Conservation (phyloP, 73 alveolate genomes). For the Tetrahymena elliotti region DNA sequence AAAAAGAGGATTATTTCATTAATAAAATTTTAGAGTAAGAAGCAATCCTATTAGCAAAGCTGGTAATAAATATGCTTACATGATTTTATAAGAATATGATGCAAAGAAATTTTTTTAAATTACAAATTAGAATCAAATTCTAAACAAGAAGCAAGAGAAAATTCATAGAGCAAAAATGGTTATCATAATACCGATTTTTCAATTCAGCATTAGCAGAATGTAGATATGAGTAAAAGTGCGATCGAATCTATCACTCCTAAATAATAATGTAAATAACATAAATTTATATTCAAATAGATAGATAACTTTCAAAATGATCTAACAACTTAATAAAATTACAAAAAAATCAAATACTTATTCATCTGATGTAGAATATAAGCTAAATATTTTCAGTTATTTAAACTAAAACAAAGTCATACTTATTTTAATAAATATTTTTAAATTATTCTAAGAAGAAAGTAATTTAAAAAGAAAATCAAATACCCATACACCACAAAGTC, state of each 20-base stretch:
- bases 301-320: no score
- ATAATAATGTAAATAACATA: neutral
- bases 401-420: no score
- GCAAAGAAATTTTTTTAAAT: neutral
- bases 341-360: no score
- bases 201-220: neutral
- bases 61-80: neutral
- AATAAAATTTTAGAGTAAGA: neutral
- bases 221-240: neutral
- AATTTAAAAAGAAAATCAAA: neutral
- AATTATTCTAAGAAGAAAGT: neutral
- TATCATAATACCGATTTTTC: neutral
- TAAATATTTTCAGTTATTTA: no score
- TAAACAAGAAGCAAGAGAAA: neutral
- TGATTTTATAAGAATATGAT: neutral
- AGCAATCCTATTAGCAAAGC: neutral
- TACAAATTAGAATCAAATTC: neutral
- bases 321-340: neutral
- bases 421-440: neutral
- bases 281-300: neutral
- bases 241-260: neutral
- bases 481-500: neutral
- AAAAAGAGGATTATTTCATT: neutral
- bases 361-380: no score
- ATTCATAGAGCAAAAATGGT: neutral